Base-by-base conservation (phyloP, 768 basidiomycete genomes). In the Solioccasus polychromus region DNA sequence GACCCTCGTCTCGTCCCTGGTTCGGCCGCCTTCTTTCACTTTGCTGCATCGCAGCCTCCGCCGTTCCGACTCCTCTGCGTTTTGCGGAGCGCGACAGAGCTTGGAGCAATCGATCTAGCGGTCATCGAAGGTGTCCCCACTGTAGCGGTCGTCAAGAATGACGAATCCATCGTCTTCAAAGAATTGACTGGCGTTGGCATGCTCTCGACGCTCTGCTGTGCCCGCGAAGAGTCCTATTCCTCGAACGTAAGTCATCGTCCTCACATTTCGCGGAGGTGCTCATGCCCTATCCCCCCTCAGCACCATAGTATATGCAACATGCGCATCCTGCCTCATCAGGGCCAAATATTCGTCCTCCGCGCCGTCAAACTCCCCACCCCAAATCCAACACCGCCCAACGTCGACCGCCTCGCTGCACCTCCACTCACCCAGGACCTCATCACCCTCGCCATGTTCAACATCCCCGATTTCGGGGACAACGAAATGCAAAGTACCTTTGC, bases 281-380 rank as follows among this genome's bases (percentile, higher is more conserved):
- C 32, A 64, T 26, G 6, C 5, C 10, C 22, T n/a, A 14, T 41
- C 31, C 8, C 17, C 25, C 42, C n/a, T n/a, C 19, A 79, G 79
- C 62, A 64, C 22, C 75, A 79, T 53, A 64, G 66, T 19, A 76
- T 84, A 47, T 71, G 69, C 44, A 75, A 72, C n/a, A 62, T 79
- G 39, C 74, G 78, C 24, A 68, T 76, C 20, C 57, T 81, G 28
- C 79, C 80, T 2, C 61, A 66, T 12, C 80, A 83, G 56, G 62
- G 67, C 8, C 70, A 78, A 42, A 60, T 83, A 11, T 63, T 83
- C 18, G 67, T 80, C 42, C 68, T 80, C 36, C 78, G 82, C 28
- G 65, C 68, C 4, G 51, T 75, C 37, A 59, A 55, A 31, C 54
- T 58, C 29, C n/a, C n/a, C n/a, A n/a, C n/a, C n/a, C n/a, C n/a